A percentile compares a stretch with the other conserved stretches of the same genome.
These are phyloP conservation scores for Neofusicoccum cordaticola DNA, from an alignment of 2,329 filamentous ascomycete genomes.

Conservation along the genomic window DNA sequence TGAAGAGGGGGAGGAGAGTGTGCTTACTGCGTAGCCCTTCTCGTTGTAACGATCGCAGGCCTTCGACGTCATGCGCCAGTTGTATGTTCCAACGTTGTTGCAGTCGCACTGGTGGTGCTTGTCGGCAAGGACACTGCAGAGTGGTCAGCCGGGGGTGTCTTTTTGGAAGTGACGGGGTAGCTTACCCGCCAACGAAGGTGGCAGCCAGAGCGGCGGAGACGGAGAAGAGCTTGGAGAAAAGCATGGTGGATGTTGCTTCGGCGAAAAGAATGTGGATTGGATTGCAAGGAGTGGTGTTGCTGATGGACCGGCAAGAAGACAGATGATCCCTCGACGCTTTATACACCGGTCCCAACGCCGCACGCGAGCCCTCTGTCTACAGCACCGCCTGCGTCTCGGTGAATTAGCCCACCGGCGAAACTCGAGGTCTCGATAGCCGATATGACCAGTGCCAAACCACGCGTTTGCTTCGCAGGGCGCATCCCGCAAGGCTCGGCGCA, in stretches of 20 bases:
- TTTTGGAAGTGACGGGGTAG: neutral
- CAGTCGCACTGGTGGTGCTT: neutral
- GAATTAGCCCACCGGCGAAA: neutral
- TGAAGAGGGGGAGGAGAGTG: neutral
- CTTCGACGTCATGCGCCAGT: neutral
- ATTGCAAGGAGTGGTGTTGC: neutral
- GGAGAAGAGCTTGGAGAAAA: neutral
- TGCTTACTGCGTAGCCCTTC: neutral
- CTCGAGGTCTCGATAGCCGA: neutral
- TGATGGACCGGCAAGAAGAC: neutral
- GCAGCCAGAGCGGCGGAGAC: neutral
- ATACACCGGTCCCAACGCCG: neutral
- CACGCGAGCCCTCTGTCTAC: too few relatives aligned
- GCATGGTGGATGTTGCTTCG: neutral
- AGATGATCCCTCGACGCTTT: neutral
- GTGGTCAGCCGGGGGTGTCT: neutral
- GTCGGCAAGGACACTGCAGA: neutral
- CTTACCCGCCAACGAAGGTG: neutral
- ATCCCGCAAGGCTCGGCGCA: neutral
- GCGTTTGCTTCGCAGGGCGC: neutral
- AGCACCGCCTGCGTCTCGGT: neutral
- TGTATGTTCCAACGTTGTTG: neutral
- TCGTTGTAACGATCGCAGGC: conserved; percentile 1
- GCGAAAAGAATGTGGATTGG: neutral
- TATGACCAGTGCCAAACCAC: neutral